Evolutionary conservation across 164 flowering plant genomes (phyloP).

Genomic region (Santalum album): DNA sequence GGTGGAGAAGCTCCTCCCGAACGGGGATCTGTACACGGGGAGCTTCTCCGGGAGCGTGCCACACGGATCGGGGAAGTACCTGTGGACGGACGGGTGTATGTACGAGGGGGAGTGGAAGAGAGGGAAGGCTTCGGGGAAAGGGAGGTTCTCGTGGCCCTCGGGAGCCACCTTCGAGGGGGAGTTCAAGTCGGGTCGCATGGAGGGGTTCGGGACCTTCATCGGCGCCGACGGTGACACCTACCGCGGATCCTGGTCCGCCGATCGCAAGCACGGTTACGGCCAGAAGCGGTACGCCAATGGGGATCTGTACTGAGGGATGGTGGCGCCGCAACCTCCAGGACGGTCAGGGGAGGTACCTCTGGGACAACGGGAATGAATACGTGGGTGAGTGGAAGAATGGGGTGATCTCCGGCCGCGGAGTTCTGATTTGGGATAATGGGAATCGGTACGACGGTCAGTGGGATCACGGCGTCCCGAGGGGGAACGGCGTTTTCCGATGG

Average conservation of each 20-base stretch:
- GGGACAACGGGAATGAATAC: conserved; percentile 77
- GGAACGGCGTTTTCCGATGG: conserved; percentile 59
- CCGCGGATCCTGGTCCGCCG: conserved; percentile 57
- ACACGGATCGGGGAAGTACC: conserved; percentile 73
- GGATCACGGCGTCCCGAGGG: conserved; percentile 68
- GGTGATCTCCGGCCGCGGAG: conserved; percentile 55
- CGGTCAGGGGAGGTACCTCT: conserved; percentile 64
- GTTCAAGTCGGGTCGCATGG: conserved; percentile 78
- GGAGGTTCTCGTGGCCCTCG: conserved; percentile 82
- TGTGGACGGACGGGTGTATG: conserved; percentile 88
- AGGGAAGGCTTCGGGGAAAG: conserved; percentile 74
- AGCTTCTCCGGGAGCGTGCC: conserved; percentile 44
- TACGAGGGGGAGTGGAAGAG: conserved; percentile 78
- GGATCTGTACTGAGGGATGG: conserved; percentile 59
- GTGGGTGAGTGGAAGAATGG: conserved; percentile 76
- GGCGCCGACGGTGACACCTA: conserved; percentile 80
- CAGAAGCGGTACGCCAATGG: conserved; percentile 71
- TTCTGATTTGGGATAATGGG: conserved; percentile 60
- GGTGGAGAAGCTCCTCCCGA: conserved; percentile 53
- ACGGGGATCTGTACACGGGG: conserved; percentile 85
- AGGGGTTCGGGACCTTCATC: conserved; percentile 66
- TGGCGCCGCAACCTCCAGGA: conserved; percentile 69
- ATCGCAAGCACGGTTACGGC: conserved; percentile 73
- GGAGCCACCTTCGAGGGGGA: conserved; percentile 85
- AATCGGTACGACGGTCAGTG: conserved; percentile 61